These are phyloP conservation scores for Thermothielavioides terrestris DNA, from an alignment of 495 filamentous ascomycete species.

Conservation along the genomic window DNA sequence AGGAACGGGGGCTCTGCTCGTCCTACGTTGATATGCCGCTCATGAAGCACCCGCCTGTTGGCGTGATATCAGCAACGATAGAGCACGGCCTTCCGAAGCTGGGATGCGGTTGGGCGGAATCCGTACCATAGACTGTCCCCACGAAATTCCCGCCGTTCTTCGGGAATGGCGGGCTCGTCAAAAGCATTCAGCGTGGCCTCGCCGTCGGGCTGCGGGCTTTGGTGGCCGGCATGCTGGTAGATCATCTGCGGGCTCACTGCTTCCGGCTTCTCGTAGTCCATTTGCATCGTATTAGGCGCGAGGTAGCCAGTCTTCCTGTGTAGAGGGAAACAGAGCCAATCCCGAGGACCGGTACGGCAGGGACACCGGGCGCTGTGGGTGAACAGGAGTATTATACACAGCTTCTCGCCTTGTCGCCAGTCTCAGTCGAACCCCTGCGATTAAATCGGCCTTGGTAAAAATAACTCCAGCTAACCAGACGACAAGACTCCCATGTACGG, in stretches of 20 bases:
- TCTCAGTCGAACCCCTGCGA: not conserved
- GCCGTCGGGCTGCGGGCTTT: conserved; percentile 16
- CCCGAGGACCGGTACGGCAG: not conserved
- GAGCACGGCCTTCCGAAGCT: not conserved
- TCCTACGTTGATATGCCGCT: conserved; percentile 32
- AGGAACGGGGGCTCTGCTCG: not conserved
- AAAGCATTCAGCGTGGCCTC: conserved; percentile 24
- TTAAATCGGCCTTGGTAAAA: conserved; percentile 6
- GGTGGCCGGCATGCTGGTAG: conserved; percentile 1
- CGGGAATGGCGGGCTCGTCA: conserved; percentile 20
- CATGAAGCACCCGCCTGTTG: conserved; percentile 27
- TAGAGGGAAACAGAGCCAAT: not conserved
- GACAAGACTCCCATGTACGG: not conserved
- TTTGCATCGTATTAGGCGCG: too few relatives aligned
- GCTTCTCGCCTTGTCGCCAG: not conserved
- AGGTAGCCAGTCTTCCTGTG: too few relatives aligned
- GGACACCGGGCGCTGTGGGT: too few relatives aligned
- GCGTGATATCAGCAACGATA: not conserved
- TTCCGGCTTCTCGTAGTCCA: conserved; percentile 30
- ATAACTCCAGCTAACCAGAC: conserved; percentile 7
- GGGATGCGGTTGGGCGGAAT: not conserved
- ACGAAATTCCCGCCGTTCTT: conserved; percentile 22
- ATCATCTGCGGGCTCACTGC: conserved; percentile 14
- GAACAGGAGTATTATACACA: too few relatives aligned
- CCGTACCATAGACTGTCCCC: conserved; percentile 28